Base-by-base conservation (phyloP, 139 green algal genomes). In the Pseudopediastrum boryanum region DNA sequence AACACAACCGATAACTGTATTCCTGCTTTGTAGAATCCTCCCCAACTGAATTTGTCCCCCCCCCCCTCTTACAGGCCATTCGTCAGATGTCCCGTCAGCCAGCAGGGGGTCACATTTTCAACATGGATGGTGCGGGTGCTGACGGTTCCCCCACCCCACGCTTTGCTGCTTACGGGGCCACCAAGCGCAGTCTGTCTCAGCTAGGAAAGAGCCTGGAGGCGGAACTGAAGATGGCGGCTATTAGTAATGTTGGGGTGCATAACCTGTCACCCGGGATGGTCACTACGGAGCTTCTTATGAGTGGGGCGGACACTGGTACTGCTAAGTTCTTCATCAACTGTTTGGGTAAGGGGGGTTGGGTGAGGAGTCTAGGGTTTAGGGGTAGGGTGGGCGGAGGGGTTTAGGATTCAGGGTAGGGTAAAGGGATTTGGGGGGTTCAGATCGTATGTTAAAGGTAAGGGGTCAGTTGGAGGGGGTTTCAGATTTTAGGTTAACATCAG, bases 251-350 rank as follows among this genome's bases (percentile, higher is more conserved):
- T 8, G 85, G 83, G 36, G 76, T 98, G 8, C 94, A 98, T 86
- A 96, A 96, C 81, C 85, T 98, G 38, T 93, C 82, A 2, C 85
- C 87, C 1, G 85, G 85, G n/a, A 99, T 99, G 96, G 94, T 98
- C 9, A 96, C 91, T 16, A 99, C 95, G 29, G 93, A 98, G 21
- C 85, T 98, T 67, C 87, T 98, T 5, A 97, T 98, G 93, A 88
- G 91, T 27, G 94, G 94, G 0, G 82, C 83, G 4, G 80, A 96
- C 81, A 93, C 85, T 5, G 67, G 87, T 7, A 76, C 89, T 10
- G 86, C 89, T 38, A 97, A 94, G 82, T 99, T 97, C 71, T 99
- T 99, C 82, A 95, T 98, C 87, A 98, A 98, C 85, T 94, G 87
- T 67, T 83, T 98, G 39, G 94, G 83, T 86, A 77, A 59, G 72